Evolutionary conservation across 345 rosid species (phyloP), one percentile per base, ranked within the genome.

Genomic region (Cardamine chenopodiifolia): DNA sequence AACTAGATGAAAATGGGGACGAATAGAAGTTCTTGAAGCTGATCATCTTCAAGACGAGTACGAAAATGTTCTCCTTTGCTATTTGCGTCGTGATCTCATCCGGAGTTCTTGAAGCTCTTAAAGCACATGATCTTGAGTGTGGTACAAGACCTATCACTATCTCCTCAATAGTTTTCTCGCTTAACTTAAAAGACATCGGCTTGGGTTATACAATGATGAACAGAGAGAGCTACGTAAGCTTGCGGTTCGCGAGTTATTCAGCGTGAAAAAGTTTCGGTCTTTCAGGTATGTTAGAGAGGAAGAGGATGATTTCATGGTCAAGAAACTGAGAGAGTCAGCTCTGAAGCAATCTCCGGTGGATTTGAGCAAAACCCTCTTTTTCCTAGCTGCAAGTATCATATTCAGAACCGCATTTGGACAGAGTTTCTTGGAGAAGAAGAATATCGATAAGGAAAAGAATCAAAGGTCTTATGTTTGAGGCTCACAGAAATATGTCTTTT

Each of bases 221-320:
- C 64, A 76, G 79, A 68, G 77, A 57, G 77, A 73, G 73, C 53
- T 77, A 19, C 74, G 79, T 4, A 81, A 78, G 62, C 64, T 78
- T 10, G 34, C 73, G 22, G 78, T 67, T 66, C 60, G 34, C 1
- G 78, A 66, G 50, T 49, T 58, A 11, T 74, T 74, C 23, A 48
- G 78, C 32, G 12, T 18, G 4, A 57, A 18, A 32, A 66, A 67
- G 18, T 73, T 74, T 29, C 50, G 14, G 20, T 66, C 68, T 47
- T 74, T 74, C 37, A 58, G 31, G 73, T 34, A 56, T 20, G 28
- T 59, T 32, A 48, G 78, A 39, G 73, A 75, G 44, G 73, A 75
- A 75, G 73, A 75, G 73, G 25, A 6, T 75, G 31, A 58, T 6
- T 66, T 59, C 32, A 45, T 75, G 68, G 42, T 67, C 73, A 50